A percentile compares a stretch with the other conserved stretches of the same genome.
phyloP scores from a whole-genome alignment of 495 filamentous ascomycete species.

The Parathielavia appendiculata region DNA sequence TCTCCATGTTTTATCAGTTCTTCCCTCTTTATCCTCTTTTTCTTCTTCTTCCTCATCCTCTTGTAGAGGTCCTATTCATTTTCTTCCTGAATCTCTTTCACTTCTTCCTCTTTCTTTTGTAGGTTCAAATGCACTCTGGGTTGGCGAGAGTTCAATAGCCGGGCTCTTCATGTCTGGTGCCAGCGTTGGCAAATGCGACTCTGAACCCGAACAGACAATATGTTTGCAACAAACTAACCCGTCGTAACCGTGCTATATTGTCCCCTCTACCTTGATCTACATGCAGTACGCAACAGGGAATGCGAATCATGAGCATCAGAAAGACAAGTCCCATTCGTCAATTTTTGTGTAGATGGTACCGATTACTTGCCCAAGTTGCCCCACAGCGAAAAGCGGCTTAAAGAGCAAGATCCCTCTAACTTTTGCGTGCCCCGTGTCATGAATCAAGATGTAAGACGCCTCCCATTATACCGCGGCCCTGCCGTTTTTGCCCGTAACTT shows the following conservation, averaged over 20 bases:
- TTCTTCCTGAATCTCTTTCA: too few species aligned
- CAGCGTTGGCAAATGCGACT: too few species aligned
- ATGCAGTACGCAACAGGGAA: conserved; percentile 41
- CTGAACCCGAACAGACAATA: not conserved
- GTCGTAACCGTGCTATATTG: conserved; percentile 25
- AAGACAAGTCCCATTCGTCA: conserved; percentile 34
- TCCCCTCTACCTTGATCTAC: conserved; percentile 46
- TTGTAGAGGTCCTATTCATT: too few species aligned
- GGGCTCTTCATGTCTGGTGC: too few species aligned
- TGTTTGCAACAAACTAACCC: not conserved
- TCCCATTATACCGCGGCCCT: conserved; percentile 23
- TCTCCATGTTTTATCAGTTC: too few species aligned
- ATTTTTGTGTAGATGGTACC: conserved; percentile 33
- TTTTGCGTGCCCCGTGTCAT: conserved; percentile 12
- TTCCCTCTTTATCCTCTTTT: too few species aligned
- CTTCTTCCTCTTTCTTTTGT: too few species aligned
- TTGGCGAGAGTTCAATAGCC: too few species aligned
- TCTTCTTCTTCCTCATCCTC: too few species aligned
- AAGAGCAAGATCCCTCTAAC: conserved; percentile 9
- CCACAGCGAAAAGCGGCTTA: conserved; percentile 28
- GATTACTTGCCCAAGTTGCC: conserved; percentile 21
- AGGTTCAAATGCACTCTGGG: too few species aligned
- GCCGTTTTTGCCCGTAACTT: conserved; percentile 7
- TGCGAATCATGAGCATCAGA: conserved; percentile 33
- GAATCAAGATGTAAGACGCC: conserved; percentile 30